These are phyloP conservation scores for Sechiopsis laciniata DNA, from an alignment of 306 rosid genomes.

Conservation along the genomic window DNA sequence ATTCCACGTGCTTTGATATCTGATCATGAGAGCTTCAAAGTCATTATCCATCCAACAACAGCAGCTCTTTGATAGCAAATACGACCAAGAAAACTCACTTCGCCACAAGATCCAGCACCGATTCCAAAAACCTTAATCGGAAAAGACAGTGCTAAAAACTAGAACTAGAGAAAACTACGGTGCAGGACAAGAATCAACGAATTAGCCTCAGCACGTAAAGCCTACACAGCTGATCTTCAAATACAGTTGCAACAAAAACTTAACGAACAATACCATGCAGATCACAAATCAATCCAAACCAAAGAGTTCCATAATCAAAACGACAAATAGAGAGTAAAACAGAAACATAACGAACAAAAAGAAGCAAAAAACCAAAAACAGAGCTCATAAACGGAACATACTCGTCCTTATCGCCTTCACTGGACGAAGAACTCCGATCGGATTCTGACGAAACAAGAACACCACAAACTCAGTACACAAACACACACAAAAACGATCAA, in stretches of 20 bases:
- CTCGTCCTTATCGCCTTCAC: constrained; percentile 45
- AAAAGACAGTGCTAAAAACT: constrained; percentile 12
- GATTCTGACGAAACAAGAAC: constrained; percentile 39
- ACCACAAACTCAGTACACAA: constrained; percentile 23
- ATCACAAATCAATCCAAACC: constrained; percentile 35
- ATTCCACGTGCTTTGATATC: constrained; percentile 6
- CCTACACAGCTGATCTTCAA: not conserved
- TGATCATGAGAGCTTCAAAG: constrained; percentile 2
- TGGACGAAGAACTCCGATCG: constrained; percentile 52
- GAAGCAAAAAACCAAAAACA: not conserved
- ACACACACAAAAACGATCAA: constrained; percentile 10
- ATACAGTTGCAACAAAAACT: not conserved
- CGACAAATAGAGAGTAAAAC: constrained; percentile 19
- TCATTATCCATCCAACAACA: constrained; percentile 3
- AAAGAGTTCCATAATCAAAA: constrained; percentile 28
- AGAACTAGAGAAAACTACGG: not conserved
- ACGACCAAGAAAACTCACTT: constrained; percentile 1
- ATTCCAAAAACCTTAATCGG: constrained; percentile 24
- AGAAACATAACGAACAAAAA: not conserved
- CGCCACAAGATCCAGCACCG: constrained; percentile 24
- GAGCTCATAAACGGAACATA: constrained; percentile 31
- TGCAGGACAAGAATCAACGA: constrained; percentile 14
- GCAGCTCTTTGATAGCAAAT: constrained; percentile 12
- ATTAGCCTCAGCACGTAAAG: constrained; percentile 13
- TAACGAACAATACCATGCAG: constrained; percentile 21